A percentile compares a stretch with the other conserved stretches of the same genome.
phyloP scores from a whole-genome alignment of 2,329 filamentous ascomycete species.

The Ophiostoma perfectum region DNA sequence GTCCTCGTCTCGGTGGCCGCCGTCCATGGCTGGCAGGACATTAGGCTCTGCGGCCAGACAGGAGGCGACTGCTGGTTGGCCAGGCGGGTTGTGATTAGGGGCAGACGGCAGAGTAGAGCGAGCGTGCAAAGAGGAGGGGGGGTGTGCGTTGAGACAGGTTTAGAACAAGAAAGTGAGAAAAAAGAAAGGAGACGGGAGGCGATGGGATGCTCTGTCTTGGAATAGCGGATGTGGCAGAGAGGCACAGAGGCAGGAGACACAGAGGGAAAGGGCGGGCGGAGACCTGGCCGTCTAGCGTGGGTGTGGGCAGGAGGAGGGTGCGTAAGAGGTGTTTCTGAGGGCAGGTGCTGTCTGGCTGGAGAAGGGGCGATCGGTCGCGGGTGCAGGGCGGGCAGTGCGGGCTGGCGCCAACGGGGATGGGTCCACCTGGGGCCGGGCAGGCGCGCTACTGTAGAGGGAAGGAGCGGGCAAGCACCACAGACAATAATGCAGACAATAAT shows the following conservation, averaged over 20 bases:
- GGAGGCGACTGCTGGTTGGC: conserved; percentile 18
- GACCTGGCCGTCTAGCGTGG: neutral
- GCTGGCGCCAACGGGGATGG: conserved; percentile 15
- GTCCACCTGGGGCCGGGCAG: neutral
- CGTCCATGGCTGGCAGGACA: conserved; percentile 44
- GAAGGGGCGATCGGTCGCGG: conserved; percentile 20
- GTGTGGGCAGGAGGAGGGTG: conserved; percentile 5
- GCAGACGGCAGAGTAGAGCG: neutral
- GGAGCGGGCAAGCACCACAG: neutral
- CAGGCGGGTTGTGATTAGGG: neutral
- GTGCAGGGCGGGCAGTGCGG: conserved; percentile 8
- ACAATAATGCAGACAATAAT: no score
- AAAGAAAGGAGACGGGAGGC: conserved; percentile 6
- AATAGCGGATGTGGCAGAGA: neutral
- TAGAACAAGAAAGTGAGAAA: conserved; percentile 13
- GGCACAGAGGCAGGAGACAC: neutral
- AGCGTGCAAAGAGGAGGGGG: neutral
- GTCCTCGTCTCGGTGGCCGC: conserved; percentile 42
- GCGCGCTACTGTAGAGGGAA: conserved; percentile 11
- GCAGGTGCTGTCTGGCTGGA: conserved; percentile 14
- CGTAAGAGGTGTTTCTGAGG: conserved; percentile 9
- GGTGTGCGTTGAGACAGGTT: conserved; percentile 13
- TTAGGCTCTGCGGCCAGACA: conserved; percentile 31
- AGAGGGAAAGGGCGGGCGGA: neutral
- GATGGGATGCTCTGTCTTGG: conserved; percentile 15